These are phyloP conservation scores for Tanozyma kutaoensis DNA, from an alignment of 805 yeast genomes.

Conservation along the genomic window DNA sequence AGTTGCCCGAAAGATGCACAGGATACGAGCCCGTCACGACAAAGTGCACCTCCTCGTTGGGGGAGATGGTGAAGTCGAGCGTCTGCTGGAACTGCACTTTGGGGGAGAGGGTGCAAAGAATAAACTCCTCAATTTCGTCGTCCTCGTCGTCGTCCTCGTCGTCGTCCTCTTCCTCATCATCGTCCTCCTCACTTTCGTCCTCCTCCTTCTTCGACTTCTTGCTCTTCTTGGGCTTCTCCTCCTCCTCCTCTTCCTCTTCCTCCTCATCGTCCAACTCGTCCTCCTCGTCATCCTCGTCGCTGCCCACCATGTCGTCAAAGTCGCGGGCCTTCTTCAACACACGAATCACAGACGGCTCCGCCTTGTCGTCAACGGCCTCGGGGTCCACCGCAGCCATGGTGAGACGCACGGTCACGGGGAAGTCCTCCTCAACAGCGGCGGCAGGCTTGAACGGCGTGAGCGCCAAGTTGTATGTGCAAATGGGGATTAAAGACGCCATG, in stretches of 20 bases:
- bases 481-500: slow-evolving; percentile 69
- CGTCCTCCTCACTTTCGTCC: slow-evolving; percentile 38
- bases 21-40: slow-evolving; percentile 95
- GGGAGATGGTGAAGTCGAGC: slow-evolving; percentile 76
- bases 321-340: slow-evolving; percentile 57
- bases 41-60: slow-evolving; percentile 89
- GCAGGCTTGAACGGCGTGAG: slow-evolving; percentile 79
- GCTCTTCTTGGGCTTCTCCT: slow-evolving; percentile 8
- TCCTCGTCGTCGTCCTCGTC: slow-evolving; percentile 52
- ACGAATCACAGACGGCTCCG: slow-evolving; percentile 81
- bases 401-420: slow-evolving; percentile 80
- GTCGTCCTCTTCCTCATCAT: slow-evolving; percentile 35
- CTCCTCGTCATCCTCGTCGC: slow-evolving; percentile 32
- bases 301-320: slow-evolving; percentile 27
- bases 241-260: slow-evolving; percentile 27
- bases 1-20: slow-evolving; percentile 87
- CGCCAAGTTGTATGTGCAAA: slow-evolving; percentile 78
- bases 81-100: slow-evolving; percentile 77
- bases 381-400: slow-evolving; percentile 96
- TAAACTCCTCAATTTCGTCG: slow-evolving; percentile 70
- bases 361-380: slow-evolving; percentile 66
- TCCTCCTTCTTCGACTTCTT: slow-evolving; percentile 14
- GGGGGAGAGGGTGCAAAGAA: slow-evolving; percentile 86
- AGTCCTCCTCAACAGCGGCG: slow-evolving; percentile 75
- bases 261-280: slow-evolving; percentile 32